Evolutionary conservation across 75 land plant species (phyloP).

Genomic region (Sequoiadendron giganteum): DNA sequence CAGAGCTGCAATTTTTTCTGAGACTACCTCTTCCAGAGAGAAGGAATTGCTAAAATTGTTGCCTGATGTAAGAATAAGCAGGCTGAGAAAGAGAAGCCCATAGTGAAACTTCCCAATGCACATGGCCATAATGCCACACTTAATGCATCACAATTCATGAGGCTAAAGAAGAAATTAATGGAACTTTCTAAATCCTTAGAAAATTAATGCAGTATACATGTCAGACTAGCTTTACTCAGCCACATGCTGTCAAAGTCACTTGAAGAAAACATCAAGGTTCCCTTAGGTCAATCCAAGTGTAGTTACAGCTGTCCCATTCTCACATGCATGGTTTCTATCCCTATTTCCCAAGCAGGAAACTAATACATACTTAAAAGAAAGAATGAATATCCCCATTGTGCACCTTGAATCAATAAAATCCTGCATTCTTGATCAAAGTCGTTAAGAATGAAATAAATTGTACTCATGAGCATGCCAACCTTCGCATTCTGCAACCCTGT

Average conservation of each 20-base stretch:
- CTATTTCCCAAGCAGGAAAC: background rate
- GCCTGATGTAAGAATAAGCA: background rate
- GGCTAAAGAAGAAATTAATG: constrained; percentile 7
- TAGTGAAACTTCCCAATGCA: constrained; percentile 5
- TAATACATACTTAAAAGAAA: background rate
- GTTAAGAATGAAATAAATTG: background rate
- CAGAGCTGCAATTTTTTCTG: background rate
- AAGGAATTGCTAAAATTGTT: background rate
- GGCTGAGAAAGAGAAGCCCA: constrained; percentile 12
- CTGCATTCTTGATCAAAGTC: background rate
- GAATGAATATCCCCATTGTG: background rate
- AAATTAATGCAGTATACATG: background rate
- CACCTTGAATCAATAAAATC: background rate
- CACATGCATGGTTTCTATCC: background rate
- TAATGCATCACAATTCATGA: constrained; percentile 10
- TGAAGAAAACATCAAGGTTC: background rate
- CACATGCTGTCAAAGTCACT: background rate
- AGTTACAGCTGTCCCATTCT: background rate
- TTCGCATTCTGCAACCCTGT: background rate
- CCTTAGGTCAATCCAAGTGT: background rate
- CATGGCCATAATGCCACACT: constrained; percentile 12
- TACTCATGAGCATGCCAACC: background rate
- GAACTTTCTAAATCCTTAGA: background rate
- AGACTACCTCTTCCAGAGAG: background rate
- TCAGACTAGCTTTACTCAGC: no score